Percentiles rank a stretch among this genome's conserved stretches.
Evolutionary conservation across 2,329 filamentous ascomycete genomes (phyloP).

Genomic region (Colletotrichum higginsianum): DNA sequence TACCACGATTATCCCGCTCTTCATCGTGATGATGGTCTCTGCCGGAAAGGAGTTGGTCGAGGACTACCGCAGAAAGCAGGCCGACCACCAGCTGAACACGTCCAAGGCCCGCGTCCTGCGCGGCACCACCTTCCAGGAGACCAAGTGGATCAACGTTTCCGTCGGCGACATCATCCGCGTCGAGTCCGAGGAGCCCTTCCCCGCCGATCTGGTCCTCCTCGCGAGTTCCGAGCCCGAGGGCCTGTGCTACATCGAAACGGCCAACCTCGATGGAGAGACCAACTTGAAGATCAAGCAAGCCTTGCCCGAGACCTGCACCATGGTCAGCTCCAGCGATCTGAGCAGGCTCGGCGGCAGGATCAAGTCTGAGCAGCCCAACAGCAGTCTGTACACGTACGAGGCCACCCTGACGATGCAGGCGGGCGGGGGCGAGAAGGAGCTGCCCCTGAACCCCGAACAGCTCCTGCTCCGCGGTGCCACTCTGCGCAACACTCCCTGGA

Average conservation of each 20-base stretch:
- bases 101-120: constrained; percentile 87
- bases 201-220: constrained; percentile 91
- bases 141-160: constrained; percentile 93
- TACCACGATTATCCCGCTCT: constrained; percentile 95
- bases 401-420: constrained; percentile 92
- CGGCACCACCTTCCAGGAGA: constrained; percentile 87
- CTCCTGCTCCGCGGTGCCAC: constrained; percentile 93
- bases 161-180: constrained; percentile 95
- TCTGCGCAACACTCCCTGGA: constrained; percentile 95
- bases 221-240: constrained; percentile 98
- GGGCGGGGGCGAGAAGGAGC: constrained; percentile 92
- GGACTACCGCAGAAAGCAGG: constrained; percentile 90
- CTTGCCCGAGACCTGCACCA: constrained; percentile 88
- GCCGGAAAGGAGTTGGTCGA: constrained; percentile 95
- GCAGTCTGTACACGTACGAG: constrained; percentile 98
- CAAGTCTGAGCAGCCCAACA: constrained; percentile 97
- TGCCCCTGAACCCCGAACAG: constrained; percentile 92
- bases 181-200: constrained; percentile 95
- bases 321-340: constrained; percentile 90
- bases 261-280: constrained; percentile 97
- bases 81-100: constrained; percentile 89
- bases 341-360: constrained; percentile 88
- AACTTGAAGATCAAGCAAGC: constrained; percentile 99
- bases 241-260: constrained; percentile 98
- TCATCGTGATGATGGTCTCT: constrained; percentile 92